Evolutionary conservation across 2,329 filamentous ascomycete genomes (phyloP), one percentile per base, ranked within the genome.

Genomic region (Trichoderma guizhouense): DNA sequence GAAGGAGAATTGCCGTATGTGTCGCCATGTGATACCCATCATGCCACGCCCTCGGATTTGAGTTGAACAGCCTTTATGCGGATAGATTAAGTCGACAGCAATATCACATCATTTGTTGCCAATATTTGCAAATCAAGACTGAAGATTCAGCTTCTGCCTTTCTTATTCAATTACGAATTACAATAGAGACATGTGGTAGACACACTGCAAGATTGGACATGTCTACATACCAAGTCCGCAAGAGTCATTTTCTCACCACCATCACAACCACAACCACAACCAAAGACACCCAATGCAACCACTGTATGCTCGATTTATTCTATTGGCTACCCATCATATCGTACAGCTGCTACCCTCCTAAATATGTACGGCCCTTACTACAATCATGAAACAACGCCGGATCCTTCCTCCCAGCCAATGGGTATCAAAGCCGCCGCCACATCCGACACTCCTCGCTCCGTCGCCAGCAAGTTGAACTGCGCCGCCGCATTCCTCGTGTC

Each of bases 401-500:
- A 26, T 72, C 86, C 86, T 72, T 93, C 91, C 76, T 86, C 89
- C 93, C 93, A 97, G 2, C 94, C 94, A 68, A 96, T 87, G 0
- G 95, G 95, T 81, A 98, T 89, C 81, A 99, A 80, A 11, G 94
- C 95, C 2, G 94, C 95, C 32, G 94, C 95, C 73, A 98, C 90
- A 77, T 95, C 92, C 24, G 90, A 87, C 7, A 96, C 90, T 1
- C 96, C 95, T 66, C 96, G 86, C 84, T 99, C 96, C 21, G 94
- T 98, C n/a, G 94, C 95, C 69, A 99, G 84, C 77, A 99, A 80
- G 79, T 99, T 99, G 81, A 96, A 99, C 80, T 98, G 94, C 39
- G 95, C 92, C 1, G 95, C 93, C 9, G 96, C 96, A 82, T 98
- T 98, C 74, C 94, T 87, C 36, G 96, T 98, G 82, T 98, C 96